Conservation (phyloP, 768 basidiomycete genomes). For the Suillus americanus region DNA sequence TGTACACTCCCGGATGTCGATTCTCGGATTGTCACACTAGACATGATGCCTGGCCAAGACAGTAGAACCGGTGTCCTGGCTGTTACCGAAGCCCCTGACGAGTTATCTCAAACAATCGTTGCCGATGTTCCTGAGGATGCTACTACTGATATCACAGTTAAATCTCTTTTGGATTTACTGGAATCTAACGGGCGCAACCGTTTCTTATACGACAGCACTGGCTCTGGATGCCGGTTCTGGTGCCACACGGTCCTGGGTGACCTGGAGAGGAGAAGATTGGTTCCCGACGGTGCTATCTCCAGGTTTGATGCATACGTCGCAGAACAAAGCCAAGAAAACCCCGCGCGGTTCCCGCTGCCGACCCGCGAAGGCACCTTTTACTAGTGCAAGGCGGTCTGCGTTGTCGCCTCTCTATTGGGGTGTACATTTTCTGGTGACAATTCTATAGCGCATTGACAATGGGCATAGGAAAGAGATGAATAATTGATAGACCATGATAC, state of each 20-base stretch:
- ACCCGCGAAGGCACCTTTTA: neutral
- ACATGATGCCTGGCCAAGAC: neutral
- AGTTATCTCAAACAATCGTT: neutral
- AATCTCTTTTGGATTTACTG: neutral
- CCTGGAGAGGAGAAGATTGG: neutral
- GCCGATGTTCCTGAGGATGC: neutral
- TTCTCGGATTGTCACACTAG: neutral
- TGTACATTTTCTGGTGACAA: too few relatives aligned
- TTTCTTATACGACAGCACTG: neutral
- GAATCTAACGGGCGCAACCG: neutral
- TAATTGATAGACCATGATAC: too few relatives aligned
- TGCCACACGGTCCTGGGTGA: neutral
- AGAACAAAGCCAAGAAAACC: neutral
- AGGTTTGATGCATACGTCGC: constrained; percentile 1
- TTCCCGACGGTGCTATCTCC: neutral
- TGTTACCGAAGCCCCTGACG: neutral
- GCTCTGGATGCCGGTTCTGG: neutral
- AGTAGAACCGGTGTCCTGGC: neutral
- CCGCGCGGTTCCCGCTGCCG: neutral
- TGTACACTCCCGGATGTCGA: neutral
- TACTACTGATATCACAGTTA: neutral
- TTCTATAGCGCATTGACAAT: too few relatives aligned
- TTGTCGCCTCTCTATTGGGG: too few relatives aligned
- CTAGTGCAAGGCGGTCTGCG: too few relatives aligned
- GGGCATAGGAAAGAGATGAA: too few relatives aligned